Evolutionary conservation across 2,329 filamentous ascomycete species (phyloP).

Genomic region (Dothiorella sarmentorum): DNA sequence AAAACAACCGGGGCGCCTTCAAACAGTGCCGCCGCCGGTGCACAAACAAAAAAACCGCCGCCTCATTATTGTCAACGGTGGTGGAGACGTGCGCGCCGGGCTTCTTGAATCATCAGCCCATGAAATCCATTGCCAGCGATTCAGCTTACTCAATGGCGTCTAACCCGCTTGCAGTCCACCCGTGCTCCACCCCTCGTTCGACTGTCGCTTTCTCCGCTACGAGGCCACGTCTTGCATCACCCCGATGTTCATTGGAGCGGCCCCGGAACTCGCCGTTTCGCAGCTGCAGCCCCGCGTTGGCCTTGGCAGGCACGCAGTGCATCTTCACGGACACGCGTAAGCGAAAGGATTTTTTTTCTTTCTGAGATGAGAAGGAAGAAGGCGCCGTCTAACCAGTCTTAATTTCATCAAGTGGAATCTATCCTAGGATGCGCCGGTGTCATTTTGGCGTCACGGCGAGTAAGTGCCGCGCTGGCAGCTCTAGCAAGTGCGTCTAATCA

Average conservation of each 20-base stretch:
- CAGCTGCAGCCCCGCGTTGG: background rate
- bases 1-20: slow-evolving; percentile 1
- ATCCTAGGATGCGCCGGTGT: slow-evolving; percentile 7
- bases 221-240: background rate
- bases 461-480: background rate
- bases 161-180: slow-evolving; percentile 6
- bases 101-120: slow-evolving; percentile 11
- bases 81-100: background rate
- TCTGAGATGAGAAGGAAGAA: too few relatives aligned
- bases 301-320: background rate
- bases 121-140: background rate
- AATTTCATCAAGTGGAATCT: background rate
- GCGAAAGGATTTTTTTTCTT: slow-evolving; percentile 4
- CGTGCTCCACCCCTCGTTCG: slow-evolving; percentile 9
- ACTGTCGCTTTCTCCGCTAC: background rate
- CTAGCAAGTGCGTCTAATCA: too few relatives aligned
- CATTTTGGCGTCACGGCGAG: slow-evolving; percentile 12
- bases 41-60: background rate
- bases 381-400: background rate
- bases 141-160: background rate
- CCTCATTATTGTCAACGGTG: background rate
- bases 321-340: background rate
- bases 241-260: background rate
- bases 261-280: background rate
- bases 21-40: slow-evolving; percentile 1